These are phyloP conservation scores for Suhomyces vadensis DNA, from an alignment of 805 yeast genomes.

Conservation along the genomic window DNA sequence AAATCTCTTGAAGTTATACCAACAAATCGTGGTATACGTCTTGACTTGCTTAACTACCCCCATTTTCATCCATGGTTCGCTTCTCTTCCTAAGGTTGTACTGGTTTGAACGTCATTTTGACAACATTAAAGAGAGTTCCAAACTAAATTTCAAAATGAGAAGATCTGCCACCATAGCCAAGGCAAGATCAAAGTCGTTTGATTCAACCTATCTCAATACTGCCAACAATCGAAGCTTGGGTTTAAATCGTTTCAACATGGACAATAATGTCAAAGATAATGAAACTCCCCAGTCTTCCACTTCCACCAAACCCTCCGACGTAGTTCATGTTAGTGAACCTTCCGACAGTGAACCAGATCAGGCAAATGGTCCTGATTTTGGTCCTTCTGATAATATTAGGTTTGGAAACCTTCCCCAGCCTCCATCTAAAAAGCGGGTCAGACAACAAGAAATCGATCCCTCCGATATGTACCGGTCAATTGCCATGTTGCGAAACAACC, in stretches of 20 bases:
- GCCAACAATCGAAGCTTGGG: conserved; percentile 35
- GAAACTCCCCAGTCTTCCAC: conserved; percentile 18
- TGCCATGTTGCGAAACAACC: conserved; percentile 56
- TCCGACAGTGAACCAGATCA: conserved; percentile 27
- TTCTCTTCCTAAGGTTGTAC: conserved; percentile 76
- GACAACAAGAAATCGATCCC: conserved; percentile 57
- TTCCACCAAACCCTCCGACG: conserved; percentile 13
- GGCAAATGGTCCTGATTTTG: too few relatives aligned
- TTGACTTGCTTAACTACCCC: conserved; percentile 75
- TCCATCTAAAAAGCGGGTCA: conserved; percentile 26
- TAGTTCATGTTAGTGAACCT: conserved; percentile 44
- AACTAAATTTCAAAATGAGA: conserved; percentile 76
- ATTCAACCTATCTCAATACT: conserved; percentile 28
- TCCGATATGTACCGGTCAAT: conserved; percentile 83
- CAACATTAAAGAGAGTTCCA: conserved; percentile 76
- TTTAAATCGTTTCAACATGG: conserved; percentile 3
- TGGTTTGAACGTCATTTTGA: conserved; percentile 90
- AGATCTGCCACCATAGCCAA: conserved; percentile 73
- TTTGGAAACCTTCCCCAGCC: conserved; percentile 66
- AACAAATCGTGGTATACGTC: conserved; percentile 72
- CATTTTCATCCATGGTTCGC: conserved; percentile 77
- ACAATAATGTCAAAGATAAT: background rate
- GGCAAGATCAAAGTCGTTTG: conserved; percentile 43
- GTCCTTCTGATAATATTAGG: conserved; percentile 33
- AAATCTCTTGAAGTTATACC: conserved; percentile 66